Percentiles rank a stretch among this genome's conserved stretches.
Evolutionary conservation across 257 asterid genomes (phyloP).

Genomic region (Przewalskia tangutica): DNA sequence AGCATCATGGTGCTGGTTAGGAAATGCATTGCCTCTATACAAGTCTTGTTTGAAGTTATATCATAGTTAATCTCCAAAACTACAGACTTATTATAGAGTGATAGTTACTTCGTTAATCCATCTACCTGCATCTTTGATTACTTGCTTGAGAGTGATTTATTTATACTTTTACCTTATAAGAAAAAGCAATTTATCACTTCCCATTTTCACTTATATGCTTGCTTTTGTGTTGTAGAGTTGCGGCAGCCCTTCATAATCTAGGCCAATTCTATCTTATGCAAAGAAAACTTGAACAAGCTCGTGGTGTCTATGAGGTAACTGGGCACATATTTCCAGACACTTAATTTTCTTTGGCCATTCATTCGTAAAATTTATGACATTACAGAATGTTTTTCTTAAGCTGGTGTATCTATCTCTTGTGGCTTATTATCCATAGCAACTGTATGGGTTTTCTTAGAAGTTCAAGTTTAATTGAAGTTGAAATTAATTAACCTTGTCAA

Average conservation of each 20-base stretch:
- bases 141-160: conserved; percentile 4
- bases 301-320: conserved; percentile 69
- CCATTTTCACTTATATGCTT: neutral
- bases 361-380: neutral
- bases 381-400: neutral
- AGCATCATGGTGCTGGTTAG: neutral
- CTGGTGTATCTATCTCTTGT: neutral
- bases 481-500: neutral
- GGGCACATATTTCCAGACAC: neutral
- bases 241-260: conserved; percentile 92
- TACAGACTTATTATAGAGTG: neutral
- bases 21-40: neutral
- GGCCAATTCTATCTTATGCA: conserved; percentile 75
- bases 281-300: conserved; percentile 60
- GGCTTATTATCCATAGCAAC: neutral
- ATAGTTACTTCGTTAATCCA: neutral
- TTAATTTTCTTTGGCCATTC: neutral
- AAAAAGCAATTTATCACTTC: too few species aligned
- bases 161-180: neutral
- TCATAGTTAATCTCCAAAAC: neutral
- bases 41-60: neutral
- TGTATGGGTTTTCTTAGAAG: neutral
- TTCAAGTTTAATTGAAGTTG: neutral
- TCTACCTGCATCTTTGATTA: neutral
- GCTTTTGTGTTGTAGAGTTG: conserved; percentile 49